These are phyloP conservation scores for Priceomyces carsonii DNA, from an alignment of 805 yeast genomes.

Conservation along the genomic window DNA sequence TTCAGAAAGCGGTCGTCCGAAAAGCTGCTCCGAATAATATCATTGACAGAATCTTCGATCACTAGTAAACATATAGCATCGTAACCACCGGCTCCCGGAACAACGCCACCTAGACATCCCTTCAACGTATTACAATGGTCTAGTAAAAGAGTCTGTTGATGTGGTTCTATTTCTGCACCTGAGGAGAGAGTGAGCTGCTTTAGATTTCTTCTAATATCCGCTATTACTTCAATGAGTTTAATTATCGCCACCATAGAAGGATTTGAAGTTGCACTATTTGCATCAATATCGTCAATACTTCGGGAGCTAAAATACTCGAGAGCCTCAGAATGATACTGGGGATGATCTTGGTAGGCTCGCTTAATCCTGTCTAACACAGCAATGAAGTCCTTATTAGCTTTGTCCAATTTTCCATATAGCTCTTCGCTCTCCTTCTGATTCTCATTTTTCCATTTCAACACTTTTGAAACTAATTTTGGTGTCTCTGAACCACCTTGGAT, in stretches of 20 bases:
- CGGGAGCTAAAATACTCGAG: constrained; percentile 15
- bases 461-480: constrained; percentile 80
- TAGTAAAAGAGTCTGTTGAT: constrained; percentile 66
- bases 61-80: constrained; percentile 86
- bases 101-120: constrained; percentile 94
- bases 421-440: constrained; percentile 50
- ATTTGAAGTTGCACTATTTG: constrained; percentile 6
- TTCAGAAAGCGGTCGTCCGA: constrained; percentile 32
- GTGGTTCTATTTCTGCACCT: constrained; percentile 89
- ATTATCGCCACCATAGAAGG: constrained; percentile 16
- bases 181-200: constrained; percentile 61
- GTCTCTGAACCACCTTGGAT: constrained; percentile 92
- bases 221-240: constrained; percentile 41
- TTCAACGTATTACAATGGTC: constrained; percentile 48
- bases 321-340: constrained; percentile 33
- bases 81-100: constrained; percentile 98
- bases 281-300: constrained; percentile 1
- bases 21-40: constrained; percentile 20
- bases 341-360: constrained; percentile 24
- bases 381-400: constrained; percentile 60
- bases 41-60: constrained; percentile 41
- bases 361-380: constrained; percentile 45
- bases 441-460: constrained; percentile 64
- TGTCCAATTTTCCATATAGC: constrained; percentile 57
- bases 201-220: constrained; percentile 56